Conservation (phyloP, 2,329 filamentous ascomycete genomes). For the Pseudocercospora musae region DNA sequence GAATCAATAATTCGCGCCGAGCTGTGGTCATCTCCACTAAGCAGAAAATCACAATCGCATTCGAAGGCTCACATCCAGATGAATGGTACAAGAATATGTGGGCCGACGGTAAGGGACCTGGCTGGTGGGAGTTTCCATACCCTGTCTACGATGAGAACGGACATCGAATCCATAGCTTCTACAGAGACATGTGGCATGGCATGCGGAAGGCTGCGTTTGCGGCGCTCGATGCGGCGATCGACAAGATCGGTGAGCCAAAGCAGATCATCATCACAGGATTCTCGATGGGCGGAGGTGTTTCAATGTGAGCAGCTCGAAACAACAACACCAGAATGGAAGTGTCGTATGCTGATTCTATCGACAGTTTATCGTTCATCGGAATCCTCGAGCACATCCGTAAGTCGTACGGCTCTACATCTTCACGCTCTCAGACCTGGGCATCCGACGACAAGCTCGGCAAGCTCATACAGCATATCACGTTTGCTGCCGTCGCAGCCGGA, state of each 20-base stretch:
- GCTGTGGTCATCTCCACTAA: neutral
- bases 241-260: neutral
- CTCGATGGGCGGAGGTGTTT: neutral
- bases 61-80: neutral
- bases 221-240: neutral
- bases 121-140: neutral
- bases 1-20: neutral
- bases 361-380: neutral
- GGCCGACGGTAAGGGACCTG: neutral
- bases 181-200: neutral
- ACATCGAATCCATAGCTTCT: neutral
- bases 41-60: neutral
- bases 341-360: neutral
- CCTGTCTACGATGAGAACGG: neutral
- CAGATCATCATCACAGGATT: neutral
- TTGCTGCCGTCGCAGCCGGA: neutral
- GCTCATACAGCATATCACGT: neutral
- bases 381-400: neutral
- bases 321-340: too few relatives aligned
- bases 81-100: neutral
- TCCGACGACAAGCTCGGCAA: neutral
- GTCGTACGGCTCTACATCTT: neutral
- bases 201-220: neutral
- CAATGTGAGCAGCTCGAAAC: neutral
- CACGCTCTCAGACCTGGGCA: neutral